Percentiles rank a stretch among this genome's conserved stretches.
These are phyloP conservation scores for Saxophila tyrrhenica DNA, from an alignment of 495 filamentous ascomycete genomes.

Conservation along the genomic window DNA sequence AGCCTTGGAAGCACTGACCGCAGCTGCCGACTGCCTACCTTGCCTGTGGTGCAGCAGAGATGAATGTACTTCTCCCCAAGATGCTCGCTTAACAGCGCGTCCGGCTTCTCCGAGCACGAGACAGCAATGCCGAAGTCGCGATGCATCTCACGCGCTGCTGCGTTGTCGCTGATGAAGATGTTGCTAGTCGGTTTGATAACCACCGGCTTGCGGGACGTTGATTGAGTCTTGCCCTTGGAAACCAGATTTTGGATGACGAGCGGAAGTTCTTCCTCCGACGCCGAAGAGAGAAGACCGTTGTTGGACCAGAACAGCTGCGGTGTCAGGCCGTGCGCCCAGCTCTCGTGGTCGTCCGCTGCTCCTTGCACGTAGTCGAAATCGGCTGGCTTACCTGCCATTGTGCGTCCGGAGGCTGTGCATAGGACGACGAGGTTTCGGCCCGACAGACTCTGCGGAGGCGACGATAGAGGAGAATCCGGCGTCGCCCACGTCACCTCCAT, in stretches of 20 bases:
- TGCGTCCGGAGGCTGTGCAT: slow-evolving; percentile 63
- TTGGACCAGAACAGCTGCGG: slow-evolving; percentile 69
- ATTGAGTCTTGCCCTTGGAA: slow-evolving; percentile 8
- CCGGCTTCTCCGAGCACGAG: slow-evolving; percentile 20
- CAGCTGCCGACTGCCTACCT: slow-evolving; percentile 64
- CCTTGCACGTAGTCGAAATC: slow-evolving; percentile 83
- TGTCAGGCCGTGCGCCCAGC: slow-evolving; percentile 64
- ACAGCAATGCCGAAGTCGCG: slow-evolving; percentile 25
- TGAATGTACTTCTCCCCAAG: slow-evolving; percentile 38
- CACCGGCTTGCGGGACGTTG: slow-evolving; percentile 6
- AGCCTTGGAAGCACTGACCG: slow-evolving; percentile 51
- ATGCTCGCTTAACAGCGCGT: background rate
- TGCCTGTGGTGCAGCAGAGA: slow-evolving; percentile 53
- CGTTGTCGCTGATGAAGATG: slow-evolving; percentile 22
- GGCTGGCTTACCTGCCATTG: slow-evolving; percentile 52
- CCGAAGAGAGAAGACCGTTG: slow-evolving; percentile 40
- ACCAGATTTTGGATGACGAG: slow-evolving; percentile 49
- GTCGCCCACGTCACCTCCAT: slow-evolving; percentile 55
- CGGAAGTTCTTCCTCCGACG: slow-evolving; percentile 54
- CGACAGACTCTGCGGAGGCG: slow-evolving; percentile 6
- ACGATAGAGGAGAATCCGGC: slow-evolving; percentile 29
- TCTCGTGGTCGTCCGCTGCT: slow-evolving; percentile 84
- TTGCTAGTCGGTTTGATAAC: slow-evolving; percentile 28
- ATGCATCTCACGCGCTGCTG: slow-evolving; percentile 7
- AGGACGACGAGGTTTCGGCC: slow-evolving; percentile 55